phyloP scores from a whole-genome alignment of 2,329 filamentous ascomycete genomes.

The Drechslera avenae region DNA sequence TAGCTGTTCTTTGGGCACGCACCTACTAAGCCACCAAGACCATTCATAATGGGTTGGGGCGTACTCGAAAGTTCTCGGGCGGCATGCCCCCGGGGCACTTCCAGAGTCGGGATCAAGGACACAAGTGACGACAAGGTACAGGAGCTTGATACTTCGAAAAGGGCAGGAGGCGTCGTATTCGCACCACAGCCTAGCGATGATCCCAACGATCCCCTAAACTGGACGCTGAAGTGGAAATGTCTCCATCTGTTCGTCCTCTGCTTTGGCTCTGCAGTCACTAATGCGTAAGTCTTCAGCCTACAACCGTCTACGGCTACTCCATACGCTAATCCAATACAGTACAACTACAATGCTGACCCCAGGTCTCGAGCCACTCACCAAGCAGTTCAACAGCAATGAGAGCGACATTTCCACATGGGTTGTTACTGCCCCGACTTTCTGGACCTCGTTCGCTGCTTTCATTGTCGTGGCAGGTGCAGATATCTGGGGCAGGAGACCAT shows the following conservation, averaged over 20 bases:
- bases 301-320: no score
- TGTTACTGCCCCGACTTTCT: constrained; percentile 20
- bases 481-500: constrained; percentile 17
- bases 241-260: constrained; percentile 14
- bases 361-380: constrained; percentile 12
- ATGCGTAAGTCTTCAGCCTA: constrained; percentile 12
- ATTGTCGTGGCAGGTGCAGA: constrained; percentile 16
- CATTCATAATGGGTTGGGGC: constrained; percentile 17
- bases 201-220: constrained; percentile 21
- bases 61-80: constrained; percentile 16
- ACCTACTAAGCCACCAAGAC: neutral
- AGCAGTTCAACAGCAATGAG: constrained; percentile 16
- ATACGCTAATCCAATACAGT: constrained; percentile 5
- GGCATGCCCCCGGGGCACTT: constrained; percentile 13
- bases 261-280: constrained; percentile 19
- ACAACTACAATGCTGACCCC: constrained; percentile 19
- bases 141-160: constrained; percentile 12
- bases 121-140: constrained; percentile 4
- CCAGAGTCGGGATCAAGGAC: constrained; percentile 9
- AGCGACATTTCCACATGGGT: constrained; percentile 17
- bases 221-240: constrained; percentile 15
- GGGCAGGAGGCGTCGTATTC: constrained; percentile 3
- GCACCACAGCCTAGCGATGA: constrained; percentile 9
- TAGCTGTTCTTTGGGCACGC: neutral
- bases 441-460: constrained; percentile 19